Evolutionary conservation across 2,329 filamentous ascomycete genomes (phyloP), one percentile per base, ranked within the genome.

Genomic region (Remersonia thermophila): DNA sequence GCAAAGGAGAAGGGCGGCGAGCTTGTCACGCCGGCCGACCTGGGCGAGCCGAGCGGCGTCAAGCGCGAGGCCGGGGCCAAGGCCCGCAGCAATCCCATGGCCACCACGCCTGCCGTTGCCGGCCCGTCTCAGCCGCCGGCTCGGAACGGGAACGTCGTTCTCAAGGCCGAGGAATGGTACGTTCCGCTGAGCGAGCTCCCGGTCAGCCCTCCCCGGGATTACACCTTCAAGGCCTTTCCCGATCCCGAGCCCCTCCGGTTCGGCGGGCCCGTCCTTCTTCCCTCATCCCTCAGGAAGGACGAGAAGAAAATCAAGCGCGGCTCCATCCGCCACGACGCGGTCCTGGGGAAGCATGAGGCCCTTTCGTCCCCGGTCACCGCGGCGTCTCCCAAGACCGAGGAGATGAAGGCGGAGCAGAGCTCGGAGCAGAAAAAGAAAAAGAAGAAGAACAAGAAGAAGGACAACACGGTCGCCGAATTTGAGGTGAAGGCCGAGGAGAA

Each of bases 161-260:
- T 14, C 8, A n/a, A 33, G 15, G 4, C n/a, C 7, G 2, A 20
- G 12, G 20, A 12, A 10, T 33, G 36, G 25, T 31, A 36, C 18
- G 36, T 30, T 1, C 30, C 34, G 5, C 11, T 33, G 11, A 34
- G 30, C 31, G 34, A 34, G n/a, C 3, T 37, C 16, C 3, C 27
- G 5, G 20, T 23, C 20, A 23, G 20, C 7, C 20, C 38, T 7
- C 25, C 7, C 4, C 8, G 4, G n/a, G 35, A 37, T 13, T 23
- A 27, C 4, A 37, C 34, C 10, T 40, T 40, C 38, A 40, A 37
- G 28, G 32, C 27, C 9, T 40, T 28, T 11, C 38, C 35, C 2
- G 29, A 37, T 17, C 38, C 35, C 1, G 7, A 16, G 4, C 23
- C 28, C 6, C 3, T 16, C 26, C 26, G 14, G 11, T 31, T 32